Percentiles rank a stretch among this genome's conserved stretches.
These are phyloP conservation scores for Rhodotorula sp. DNA, from an alignment of 1,284 basidiomycete species.

Conservation along the genomic window DNA sequence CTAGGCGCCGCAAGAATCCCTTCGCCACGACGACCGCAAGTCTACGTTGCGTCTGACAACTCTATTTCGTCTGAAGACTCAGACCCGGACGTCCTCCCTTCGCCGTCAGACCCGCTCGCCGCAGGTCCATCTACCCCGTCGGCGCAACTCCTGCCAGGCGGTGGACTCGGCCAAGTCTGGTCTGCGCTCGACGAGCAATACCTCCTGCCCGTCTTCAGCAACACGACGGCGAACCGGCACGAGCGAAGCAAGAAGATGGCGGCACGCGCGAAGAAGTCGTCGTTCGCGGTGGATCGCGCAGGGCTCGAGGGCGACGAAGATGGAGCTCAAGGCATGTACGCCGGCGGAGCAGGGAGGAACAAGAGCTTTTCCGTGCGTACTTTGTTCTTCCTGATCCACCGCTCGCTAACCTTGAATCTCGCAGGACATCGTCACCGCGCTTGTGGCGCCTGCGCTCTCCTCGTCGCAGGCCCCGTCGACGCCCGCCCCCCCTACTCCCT, in stretches of 20 bases:
- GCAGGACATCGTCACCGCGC: constrained; percentile 21
- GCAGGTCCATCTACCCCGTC: not conserved
- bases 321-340: not conserved
- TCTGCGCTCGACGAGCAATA: constrained; percentile 84
- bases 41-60: not conserved
- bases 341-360: not conserved
- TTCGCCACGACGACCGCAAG: constrained; percentile 2
- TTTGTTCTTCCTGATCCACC: too few relatives aligned
- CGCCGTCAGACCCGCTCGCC: not conserved
- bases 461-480: not conserved
- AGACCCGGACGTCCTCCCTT: constrained; percentile 31
- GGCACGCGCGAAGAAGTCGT: constrained; percentile 9
- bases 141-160: not conserved
- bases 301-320: constrained; percentile 13
- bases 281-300: not conserved
- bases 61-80: constrained; percentile 20
- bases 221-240: constrained; percentile 54
- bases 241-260: constrained; percentile 47
- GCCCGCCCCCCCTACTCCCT: not conserved
- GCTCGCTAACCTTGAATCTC: not conserved
- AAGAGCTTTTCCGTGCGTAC: constrained; percentile 12
- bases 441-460: constrained; percentile 7
- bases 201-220: constrained; percentile 83
- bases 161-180: constrained; percentile 5
- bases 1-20: not conserved